Base-by-base conservation (phyloP, 2,329 filamentous ascomycete species). In the Venturia asperata region DNA sequence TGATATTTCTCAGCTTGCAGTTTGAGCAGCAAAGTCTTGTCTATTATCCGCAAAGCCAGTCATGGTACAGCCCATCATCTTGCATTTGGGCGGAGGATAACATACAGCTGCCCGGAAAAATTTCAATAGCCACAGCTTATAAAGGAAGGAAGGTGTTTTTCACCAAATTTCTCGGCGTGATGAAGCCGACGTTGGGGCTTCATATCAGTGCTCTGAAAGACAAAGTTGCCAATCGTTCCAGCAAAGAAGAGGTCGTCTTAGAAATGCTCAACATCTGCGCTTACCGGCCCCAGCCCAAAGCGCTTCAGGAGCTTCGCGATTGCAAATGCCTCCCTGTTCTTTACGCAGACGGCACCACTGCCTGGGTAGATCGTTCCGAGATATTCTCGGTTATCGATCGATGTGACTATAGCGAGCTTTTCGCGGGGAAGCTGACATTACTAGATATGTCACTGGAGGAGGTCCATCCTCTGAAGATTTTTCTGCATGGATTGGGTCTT, bases 71-170 rank as follows among this genome's bases (percentile, higher is more conserved):
- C 2, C 66, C 67, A 24, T 62, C 66, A 2, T 19, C 45, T 3
- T 68, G 67, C 52, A 27, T 68, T 21, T 68, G 66, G 66, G 66
- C 67, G 3, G 39, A 67, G 41, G 63, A 65, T 34, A 24, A 13
- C 6, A 66, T 68, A 27, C 47, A 64, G 15, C 49, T 68, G 1
- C 63, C 65, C 17, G 49, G 63, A 17, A 68, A 66, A 39, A 17
- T 61, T 21, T 65, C 66, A 5, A 34, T 68, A 52, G 63, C 66
- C 11, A 45, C 9, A 3, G n/a, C 24, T 5, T 66, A 66, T 45
- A 21, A 45, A 21, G 39, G 24, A 3, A 13, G 19, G 10, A 24
- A 47, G 15, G 13, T 13, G 9, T 64, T 68, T 45, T 68, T 68
- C 47, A 37, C 17, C 11, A 63, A 61, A 1, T 55, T 49, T 27